Base-by-base conservation (phyloP, 495 filamentous ascomycete species). In the Hypoxylon trugodes region DNA sequence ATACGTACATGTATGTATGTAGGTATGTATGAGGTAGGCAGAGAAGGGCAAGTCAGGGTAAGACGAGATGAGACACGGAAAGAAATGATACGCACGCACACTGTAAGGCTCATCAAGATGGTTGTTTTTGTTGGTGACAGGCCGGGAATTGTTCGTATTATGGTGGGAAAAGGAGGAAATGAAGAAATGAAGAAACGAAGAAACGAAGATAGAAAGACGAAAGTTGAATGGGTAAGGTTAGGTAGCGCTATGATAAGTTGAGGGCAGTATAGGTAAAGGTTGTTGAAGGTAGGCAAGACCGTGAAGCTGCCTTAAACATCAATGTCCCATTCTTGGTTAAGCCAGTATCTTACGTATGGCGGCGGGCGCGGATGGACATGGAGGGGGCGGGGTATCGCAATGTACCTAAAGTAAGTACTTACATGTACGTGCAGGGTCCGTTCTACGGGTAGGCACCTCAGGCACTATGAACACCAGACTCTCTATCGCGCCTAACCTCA, bases 351-450 rank as follows among this genome's bases (percentile, higher is more conserved):
- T 56, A 60, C 56, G 45, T 61, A 62, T 55, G 47, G 47, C 40
- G 47, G 53, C 53, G 62, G 46, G 36, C 41, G 57, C 52, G 46
- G 43, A 51, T 59, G 55, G 40, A 32, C 40, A 53, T 57, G 56
- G 63, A 66, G 63, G 63, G 63, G 63, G 63, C 63, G 63, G 63
- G 63, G 63, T 65, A 59, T 50, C 15, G 8, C n/a, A 26, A 33
- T 56, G 41, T 12, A 43, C 40, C 25, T 45, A 45, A 35, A n/a
- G 36, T 38, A 15, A 15, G 2, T 38, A n/a, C 18, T 4, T 22
- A 19, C 33, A 16, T 28, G 16, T 19, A 28, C 16, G 10, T 30
- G 5, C 10, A 30, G 4, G 28, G 4, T 10, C 28, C 28, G 28
- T 30, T 4, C 28, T n/a, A 19, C 22, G 12, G 9, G 15, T 30